Percentiles rank a stretch among this genome's conserved stretches.
Conservation (phyloP, 495 filamentous ascomycete species). For the Penicillium crystallinum region DNA sequence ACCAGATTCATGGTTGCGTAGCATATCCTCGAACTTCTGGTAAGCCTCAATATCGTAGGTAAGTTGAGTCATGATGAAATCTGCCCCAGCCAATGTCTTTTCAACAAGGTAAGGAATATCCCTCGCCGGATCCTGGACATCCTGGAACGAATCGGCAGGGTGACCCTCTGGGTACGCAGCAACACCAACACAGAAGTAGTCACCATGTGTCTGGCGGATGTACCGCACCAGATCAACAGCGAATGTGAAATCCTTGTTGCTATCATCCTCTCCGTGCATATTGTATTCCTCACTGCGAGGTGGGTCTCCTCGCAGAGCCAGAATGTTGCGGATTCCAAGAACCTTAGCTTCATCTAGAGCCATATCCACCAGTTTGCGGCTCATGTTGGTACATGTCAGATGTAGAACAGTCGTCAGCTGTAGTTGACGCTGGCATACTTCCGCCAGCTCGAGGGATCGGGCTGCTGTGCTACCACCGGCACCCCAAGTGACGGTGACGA, state of each 20-base stretch:
- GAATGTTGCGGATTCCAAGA: conserved; percentile 89
- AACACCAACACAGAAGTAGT: conserved; percentile 96
- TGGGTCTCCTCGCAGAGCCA: conserved; percentile 91
- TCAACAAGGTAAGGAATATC: conserved; percentile 90
- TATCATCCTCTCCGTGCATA: conserved; percentile 55
- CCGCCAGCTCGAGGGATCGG: conserved; percentile 89
- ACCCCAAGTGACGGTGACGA: conserved; percentile 97
- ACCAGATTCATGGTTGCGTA: conserved; percentile 79
- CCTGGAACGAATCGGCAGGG: conserved; percentile 78
- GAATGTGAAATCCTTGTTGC: conserved; percentile 79
- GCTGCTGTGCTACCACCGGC: conserved; percentile 86
- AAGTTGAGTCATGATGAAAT: conserved; percentile 99
- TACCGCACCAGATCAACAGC: conserved; percentile 88
- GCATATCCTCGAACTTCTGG: conserved; percentile 65
- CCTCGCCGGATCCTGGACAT: conserved; percentile 68
- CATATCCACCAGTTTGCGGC: conserved; percentile 74
- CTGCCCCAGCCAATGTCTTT: conserved; percentile 85
- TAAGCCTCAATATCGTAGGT: conserved; percentile 90
- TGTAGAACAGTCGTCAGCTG: conserved; percentile 93
- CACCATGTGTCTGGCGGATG: conserved; percentile 76
- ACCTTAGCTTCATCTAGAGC: conserved; percentile 87
- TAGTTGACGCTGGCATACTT: conserved; percentile 88
- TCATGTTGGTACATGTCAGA: conserved; percentile 98
- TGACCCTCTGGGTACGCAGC: conserved; percentile 95
- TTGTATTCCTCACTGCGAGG: conserved; percentile 86